Conservation (phyloP, 225 moss, liverwort and hornwort genomes). For the Straminergon stramineum region DNA sequence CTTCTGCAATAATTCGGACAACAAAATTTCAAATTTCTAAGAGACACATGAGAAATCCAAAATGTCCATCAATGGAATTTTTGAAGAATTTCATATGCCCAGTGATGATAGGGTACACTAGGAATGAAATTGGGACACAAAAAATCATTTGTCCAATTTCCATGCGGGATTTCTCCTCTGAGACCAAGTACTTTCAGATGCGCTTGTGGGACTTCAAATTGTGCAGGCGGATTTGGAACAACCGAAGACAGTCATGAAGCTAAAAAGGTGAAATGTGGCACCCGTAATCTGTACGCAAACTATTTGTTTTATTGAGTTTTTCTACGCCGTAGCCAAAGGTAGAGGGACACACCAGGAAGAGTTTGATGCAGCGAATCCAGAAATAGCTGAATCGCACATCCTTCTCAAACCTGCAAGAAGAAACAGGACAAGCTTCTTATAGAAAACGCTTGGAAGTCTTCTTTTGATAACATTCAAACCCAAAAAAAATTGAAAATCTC, state of each 20-base stretch:
- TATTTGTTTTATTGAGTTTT: neutral
- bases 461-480: neutral
- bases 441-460: neutral
- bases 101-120: neutral
- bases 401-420: conserved; percentile 67
- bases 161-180: neutral
- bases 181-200: neutral
- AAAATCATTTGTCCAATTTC: neutral
- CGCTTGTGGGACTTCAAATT: neutral
- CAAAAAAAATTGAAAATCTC: too few relatives aligned
- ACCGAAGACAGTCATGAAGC: neutral
- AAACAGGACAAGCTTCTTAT: neutral
- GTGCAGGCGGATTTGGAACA: neutral
- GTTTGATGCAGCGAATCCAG: conserved; percentile 73
- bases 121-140: neutral
- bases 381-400: conserved; percentile 82
- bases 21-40: neutral
- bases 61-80: neutral
- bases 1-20: neutral
- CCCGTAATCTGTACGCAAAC: neutral
- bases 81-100: neutral
- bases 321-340: neutral
- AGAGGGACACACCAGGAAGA: conserved; percentile 34
- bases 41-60: neutral
- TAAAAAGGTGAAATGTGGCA: neutral